These are phyloP conservation scores for Macrolepiota albuminosa DNA, from an alignment of 768 basidiomycete genomes.

Conservation along the genomic window DNA sequence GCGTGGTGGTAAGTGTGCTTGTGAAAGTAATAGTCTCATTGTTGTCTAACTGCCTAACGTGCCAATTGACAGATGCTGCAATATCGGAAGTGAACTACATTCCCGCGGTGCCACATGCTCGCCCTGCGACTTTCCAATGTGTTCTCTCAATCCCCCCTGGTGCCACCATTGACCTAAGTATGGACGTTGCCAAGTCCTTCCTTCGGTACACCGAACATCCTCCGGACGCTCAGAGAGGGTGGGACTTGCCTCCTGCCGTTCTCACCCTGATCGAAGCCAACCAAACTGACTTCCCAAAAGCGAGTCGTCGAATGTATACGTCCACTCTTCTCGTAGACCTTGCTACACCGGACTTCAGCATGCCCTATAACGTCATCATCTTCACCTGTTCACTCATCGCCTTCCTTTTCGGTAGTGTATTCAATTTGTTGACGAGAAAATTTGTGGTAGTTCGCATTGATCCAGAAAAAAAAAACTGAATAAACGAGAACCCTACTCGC, in stretches of 20 bases:
- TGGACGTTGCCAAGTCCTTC: constrained; percentile 81
- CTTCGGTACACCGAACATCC: constrained; percentile 94
- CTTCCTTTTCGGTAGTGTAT: constrained; percentile 88
- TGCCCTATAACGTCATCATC: constrained; percentile 99
- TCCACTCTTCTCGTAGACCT: constrained; percentile 80
- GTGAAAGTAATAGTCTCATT: neutral
- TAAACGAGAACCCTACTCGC: neutral
- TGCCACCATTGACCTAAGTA: constrained; percentile 55
- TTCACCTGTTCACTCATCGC: constrained; percentile 90
- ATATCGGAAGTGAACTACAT: constrained; percentile 63
- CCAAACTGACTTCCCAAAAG: constrained; percentile 14
- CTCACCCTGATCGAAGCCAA: constrained; percentile 38
- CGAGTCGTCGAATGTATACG: constrained; percentile 61
- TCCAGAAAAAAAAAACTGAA: constrained; percentile 13
- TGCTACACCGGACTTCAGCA: constrained; percentile 98
- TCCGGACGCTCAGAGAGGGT: constrained; percentile 92
- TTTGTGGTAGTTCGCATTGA: constrained; percentile 55
- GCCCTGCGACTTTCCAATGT: constrained; percentile 76
- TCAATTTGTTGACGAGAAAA: constrained; percentile 79
- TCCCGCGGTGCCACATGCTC: constrained; percentile 61
- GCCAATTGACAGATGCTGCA: constrained; percentile 45
- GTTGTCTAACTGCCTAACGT: neutral
- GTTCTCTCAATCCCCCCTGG: constrained; percentile 65
- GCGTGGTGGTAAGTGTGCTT: constrained; percentile 34
- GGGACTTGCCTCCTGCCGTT: constrained; percentile 90